Conservation (phyloP, 179 eudicot genomes). For the Actinidia polygama region DNA sequence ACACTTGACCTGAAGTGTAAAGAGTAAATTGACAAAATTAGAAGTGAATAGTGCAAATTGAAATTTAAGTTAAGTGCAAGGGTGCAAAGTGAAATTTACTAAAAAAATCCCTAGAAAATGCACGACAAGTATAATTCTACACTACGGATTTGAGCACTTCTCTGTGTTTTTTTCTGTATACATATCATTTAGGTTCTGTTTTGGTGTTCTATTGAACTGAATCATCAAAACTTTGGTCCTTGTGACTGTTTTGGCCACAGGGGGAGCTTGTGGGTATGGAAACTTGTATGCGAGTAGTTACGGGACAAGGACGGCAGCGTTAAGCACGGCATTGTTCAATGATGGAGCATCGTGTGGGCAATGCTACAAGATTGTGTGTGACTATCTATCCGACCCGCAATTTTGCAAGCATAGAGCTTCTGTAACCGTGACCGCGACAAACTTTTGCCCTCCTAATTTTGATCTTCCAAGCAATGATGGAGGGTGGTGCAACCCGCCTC, state of each 20-base stretch:
- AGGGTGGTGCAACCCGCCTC: slow-evolving; percentile 83
- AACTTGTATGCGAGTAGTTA: slow-evolving; percentile 57
- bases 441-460: slow-evolving; percentile 76
- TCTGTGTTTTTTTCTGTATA: too few relatives aligned
- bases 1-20: too few relatives aligned
- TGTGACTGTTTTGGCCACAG: slow-evolving; percentile 29
- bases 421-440: slow-evolving; percentile 66
- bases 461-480: slow-evolving; percentile 51
- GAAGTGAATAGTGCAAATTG: too few relatives aligned
- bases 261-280: slow-evolving; percentile 78
- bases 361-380: slow-evolving; percentile 64
- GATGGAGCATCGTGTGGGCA: slow-evolving; percentile 71
- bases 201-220: not conserved
- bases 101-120: too few relatives aligned
- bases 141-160: too few relatives aligned
- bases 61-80: too few relatives aligned
- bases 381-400: slow-evolving; percentile 38
- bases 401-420: slow-evolving; percentile 62
- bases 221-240: not conserved
- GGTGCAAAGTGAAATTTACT: too few relatives aligned
- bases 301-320: slow-evolving; percentile 65
- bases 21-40: too few relatives aligned
- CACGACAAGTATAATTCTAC: too few relatives aligned
- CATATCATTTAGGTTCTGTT: too few relatives aligned
- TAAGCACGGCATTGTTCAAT: slow-evolving; percentile 72